Base-by-base conservation (phyloP, 2,329 filamentous ascomycete genomes). In the Nemania serpens region DNA sequence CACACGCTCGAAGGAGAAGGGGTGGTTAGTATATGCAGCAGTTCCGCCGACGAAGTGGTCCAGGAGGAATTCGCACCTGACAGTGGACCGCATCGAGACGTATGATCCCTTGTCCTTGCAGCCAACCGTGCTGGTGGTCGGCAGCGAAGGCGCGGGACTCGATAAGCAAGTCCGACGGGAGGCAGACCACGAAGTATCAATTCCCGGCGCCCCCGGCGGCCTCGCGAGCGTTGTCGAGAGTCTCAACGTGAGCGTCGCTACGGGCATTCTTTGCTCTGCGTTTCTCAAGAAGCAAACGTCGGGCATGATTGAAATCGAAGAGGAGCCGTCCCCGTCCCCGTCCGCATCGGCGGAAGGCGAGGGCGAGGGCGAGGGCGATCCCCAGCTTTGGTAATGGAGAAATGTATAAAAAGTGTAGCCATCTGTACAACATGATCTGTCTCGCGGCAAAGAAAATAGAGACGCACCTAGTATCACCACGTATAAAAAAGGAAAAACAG, bases 171-270 rank as follows among this genome's bases (percentile, higher is more conserved):
- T 95, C 62, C 85, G 85, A 67, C 84, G 83, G 43, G 81, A 85
- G 59, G 88, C 91, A 0, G 86, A 96, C 66, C 80, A 79, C 33
- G 81, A 88, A 67, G 69, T 89, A 4, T 85, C 88, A 6, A 91
- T 99, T 55, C 82, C 82, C 66, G 84, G 74, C 74, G 83, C 74
- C 74, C 77, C 66, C 66, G 82, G 55, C 12, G 13, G 75, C 43
- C 78, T 71, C 64, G 79, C 70, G 73, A 83, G 70, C 73, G 87
- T 67, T 73, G 87, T 99, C 2, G 94, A 98, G 75, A 97, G 93
- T 74, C 77, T 99, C 74, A 98, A 99, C 73, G 95, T 98, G 41
- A 92, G 91, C 71, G 93, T 96, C 18, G 94, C 95, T 1, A 87
- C 91, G 6, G 92, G 87, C 1, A 78, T 98, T 50, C 77, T 98